Evolutionary conservation across 1,284 basidiomycete genomes (phyloP), one percentile per base, ranked within the genome.

Genomic region (Marasmius tenuissimus): DNA sequence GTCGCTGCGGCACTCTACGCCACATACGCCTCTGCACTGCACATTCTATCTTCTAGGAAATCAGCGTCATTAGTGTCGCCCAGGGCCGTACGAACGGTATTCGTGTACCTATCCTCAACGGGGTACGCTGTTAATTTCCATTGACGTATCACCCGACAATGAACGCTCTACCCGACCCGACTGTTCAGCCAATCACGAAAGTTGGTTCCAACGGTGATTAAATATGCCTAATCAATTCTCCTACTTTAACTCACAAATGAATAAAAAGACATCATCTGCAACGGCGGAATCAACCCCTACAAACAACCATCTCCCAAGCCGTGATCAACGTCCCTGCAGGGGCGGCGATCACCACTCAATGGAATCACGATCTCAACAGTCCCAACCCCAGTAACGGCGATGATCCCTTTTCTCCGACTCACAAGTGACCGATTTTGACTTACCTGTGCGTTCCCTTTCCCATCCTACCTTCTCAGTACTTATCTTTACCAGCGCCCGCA

Each of bases 251-350:
- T n/a, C n/a, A n/a, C n/a, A n/a, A n/a, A n/a, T n/a, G n/a, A n/a
- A n/a, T n/a, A n/a, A 14, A 12, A 45, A 71, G 75, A 85, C 67
- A 57, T 86, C 50, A 84, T 84, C 62, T 85, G 84, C 74, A 86
- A 86, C 61, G 84, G 84, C 37, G 84, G 84, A 34, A 85, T 85
- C 68, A 86, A 85, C 68, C 83, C 84, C 0, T 85, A 83, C 71
- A 79, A 84, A 72, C 73, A 80, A 67, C 81, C 10, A 72, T 88
- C 63, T 77, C 85, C 52, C 70, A 77, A 58, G 67, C 76, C 12
- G 70, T 87, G 67, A 78, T 89, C 72, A 71, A 74, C 42, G 79
- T 84, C 34, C 72, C 87, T 56, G 76, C 82, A 61, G 84, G 84
- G 14, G 69, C 80, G 7, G 74, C 74, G 62, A 77, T 86, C 16